Evolutionary conservation across 495 filamentous ascomycete species (phyloP), one percentile per base, ranked within the genome.

Genomic region (Penicillium psychrofluorescens): DNA sequence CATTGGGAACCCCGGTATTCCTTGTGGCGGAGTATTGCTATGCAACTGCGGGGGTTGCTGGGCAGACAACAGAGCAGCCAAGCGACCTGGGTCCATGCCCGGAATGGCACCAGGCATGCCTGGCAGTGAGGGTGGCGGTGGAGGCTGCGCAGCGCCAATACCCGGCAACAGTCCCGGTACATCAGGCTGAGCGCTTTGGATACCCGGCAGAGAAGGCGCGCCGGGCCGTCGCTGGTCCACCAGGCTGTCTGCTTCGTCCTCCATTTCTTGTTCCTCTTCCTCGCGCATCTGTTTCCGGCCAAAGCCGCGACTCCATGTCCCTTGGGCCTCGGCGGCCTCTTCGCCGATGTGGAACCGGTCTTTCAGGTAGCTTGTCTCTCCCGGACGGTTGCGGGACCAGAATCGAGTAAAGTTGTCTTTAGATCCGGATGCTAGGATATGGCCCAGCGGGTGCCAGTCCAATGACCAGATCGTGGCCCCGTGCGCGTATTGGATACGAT

Each of bases 341-440:
- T 96, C 90, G 33, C 92, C 92, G 45, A 96, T 89, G 55, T 98
- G 92, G 59, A 91, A 95, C 35, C 88, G 78, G 61, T 97, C 92
- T 55, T 85, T 88, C 70, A 86, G 80, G 56, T 81, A 83, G 43
- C 83, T 81, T 40, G 75, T 78, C 52, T 96, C 92, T 29, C 92
- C 92, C 3, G 92, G 92, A 37, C 92, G 72, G 7, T 86, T 72
- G 13, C 92, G 80, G 11, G 88, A 86, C 92, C 92, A 98, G 70
- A 98, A 98, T 30, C 91, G 80, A 7, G 92, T 96, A 36, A 94
- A 88, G 37, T 91, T 84, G 63, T 98, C 92, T 61, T 98, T 98
- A 2, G 91, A 95, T 5, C 92, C 92, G n/a, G 92, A 95, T n/a
- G 90, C 89, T 22, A 98, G 76, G 46, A 98, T 91, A 55, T 98